Conservation (phyloP, 768 basidiomycete genomes). For the Tricholoma saponaceum region DNA sequence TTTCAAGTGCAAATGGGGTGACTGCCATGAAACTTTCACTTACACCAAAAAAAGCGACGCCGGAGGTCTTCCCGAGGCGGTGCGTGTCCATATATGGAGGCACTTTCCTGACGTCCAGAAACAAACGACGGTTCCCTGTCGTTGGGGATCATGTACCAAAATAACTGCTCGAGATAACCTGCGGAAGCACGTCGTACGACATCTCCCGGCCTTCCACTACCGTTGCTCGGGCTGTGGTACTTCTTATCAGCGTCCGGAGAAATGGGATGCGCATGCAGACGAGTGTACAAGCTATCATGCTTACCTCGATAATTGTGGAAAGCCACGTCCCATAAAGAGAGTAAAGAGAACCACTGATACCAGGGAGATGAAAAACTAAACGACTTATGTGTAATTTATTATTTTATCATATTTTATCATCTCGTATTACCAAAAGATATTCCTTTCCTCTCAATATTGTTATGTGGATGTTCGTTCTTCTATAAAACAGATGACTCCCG, state of each 20-base stretch:
- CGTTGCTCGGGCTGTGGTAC: background rate
- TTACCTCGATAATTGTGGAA: background rate
- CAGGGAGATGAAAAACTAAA: background rate
- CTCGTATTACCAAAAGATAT: too few species aligned
- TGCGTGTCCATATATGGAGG: background rate
- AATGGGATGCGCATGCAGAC: background rate
- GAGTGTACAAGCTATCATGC: background rate
- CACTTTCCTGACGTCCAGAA: background rate
- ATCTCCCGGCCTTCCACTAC: background rate
- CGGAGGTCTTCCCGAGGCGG: background rate
- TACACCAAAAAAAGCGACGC: background rate
- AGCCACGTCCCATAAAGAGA: background rate
- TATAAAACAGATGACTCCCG: too few species aligned
- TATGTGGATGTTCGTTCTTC: too few species aligned
- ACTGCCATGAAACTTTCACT: background rate
- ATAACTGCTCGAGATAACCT: background rate
- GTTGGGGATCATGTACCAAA: background rate
- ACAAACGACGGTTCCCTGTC: background rate
- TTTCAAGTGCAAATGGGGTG: background rate
- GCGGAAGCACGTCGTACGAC: background rate
- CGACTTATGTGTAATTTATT: background rate
- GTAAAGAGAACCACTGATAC: background rate
- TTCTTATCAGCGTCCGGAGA: background rate
- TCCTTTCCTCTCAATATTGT: too few species aligned
- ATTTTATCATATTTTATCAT: background rate